phyloP scores from a whole-genome alignment of 75 land plant genomes.

The Cunninghamia lanceolata region DNA sequence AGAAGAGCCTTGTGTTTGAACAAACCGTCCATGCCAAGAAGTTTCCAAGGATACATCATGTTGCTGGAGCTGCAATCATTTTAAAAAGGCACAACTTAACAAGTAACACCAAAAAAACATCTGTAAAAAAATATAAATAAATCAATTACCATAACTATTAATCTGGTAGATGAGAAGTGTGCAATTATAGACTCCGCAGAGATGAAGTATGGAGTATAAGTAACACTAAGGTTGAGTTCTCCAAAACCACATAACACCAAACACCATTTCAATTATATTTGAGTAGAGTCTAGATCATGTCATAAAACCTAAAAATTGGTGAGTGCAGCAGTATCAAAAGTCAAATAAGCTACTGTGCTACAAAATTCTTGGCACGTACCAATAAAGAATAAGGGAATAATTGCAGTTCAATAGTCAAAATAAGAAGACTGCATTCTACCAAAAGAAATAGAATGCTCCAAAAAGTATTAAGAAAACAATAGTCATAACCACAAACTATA shows the following conservation, averaged over 20 bases:
- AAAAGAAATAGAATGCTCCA: background rate
- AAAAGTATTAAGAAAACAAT: background rate
- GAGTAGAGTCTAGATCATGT: background rate
- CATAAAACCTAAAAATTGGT: background rate
- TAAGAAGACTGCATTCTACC: background rate
- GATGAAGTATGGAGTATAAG: background rate
- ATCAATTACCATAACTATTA: background rate
- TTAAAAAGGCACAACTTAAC: background rate
- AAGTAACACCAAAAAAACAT: background rate
- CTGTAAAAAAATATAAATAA: background rate
- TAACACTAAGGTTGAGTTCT: background rate
- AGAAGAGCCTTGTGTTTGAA: constrained; percentile 30
- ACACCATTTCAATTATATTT: background rate
- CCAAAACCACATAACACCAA: constrained; percentile 3
- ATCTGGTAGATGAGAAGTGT: background rate
- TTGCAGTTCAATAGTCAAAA: background rate
- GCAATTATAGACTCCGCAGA: background rate
- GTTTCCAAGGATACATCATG: constrained; percentile 34
- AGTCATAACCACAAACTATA: background rate
- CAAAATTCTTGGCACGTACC: background rate
- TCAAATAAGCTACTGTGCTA: background rate
- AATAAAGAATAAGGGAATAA: background rate
- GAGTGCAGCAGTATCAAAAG: background rate
- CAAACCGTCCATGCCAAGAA: constrained; percentile 33
- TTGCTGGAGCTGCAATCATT: constrained; percentile 25